Evolutionary conservation across 441 rosid species (phyloP).

Genomic region (Jatropha podagrica): DNA sequence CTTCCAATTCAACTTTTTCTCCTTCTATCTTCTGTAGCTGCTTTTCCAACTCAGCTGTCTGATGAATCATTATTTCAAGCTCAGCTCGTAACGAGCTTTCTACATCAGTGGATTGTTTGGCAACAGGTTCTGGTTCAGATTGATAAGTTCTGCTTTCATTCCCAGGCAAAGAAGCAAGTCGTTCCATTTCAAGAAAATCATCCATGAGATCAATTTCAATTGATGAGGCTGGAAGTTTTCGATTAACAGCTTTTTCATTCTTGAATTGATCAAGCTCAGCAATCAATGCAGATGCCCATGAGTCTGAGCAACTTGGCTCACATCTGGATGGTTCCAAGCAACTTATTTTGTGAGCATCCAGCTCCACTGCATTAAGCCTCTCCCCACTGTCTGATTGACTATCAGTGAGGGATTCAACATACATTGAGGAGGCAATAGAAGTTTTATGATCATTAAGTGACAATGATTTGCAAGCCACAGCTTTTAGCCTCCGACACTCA

Average conservation of each 20-base stretch:
- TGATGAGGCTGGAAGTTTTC: slow-evolving; percentile 40
- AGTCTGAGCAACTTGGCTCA: slow-evolving; percentile 46
- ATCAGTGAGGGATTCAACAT: slow-evolving; percentile 54
- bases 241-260: slow-evolving; percentile 43
- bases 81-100: slow-evolving; percentile 54
- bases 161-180: slow-evolving; percentile 70
- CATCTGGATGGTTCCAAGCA: slow-evolving; percentile 32
- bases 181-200: slow-evolving; percentile 98
- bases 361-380: slow-evolving; percentile 41
- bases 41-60: slow-evolving; percentile 51
- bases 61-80: slow-evolving; percentile 43
- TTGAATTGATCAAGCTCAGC: slow-evolving; percentile 51
- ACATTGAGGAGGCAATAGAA: slow-evolving; percentile 44
- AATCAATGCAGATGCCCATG: slow-evolving; percentile 56
- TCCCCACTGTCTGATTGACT: slow-evolving; percentile 80
- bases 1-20: slow-evolving; percentile 38
- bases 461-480: slow-evolving; percentile 45
- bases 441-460: slow-evolving; percentile 39
- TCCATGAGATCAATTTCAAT: slow-evolving; percentile 79
- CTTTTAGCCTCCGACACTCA: slow-evolving; percentile 75
- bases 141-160: slow-evolving; percentile 33
- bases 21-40: slow-evolving; percentile 45
- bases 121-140: slow-evolving; percentile 30
- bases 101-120: slow-evolving; percentile 30
- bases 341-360: slow-evolving; percentile 35